A percentile compares a stretch with the other conserved stretches of the same genome.
Evolutionary conservation across 202 grass and related monocot species (phyloP).

Genomic region (Carex arenaria): DNA sequence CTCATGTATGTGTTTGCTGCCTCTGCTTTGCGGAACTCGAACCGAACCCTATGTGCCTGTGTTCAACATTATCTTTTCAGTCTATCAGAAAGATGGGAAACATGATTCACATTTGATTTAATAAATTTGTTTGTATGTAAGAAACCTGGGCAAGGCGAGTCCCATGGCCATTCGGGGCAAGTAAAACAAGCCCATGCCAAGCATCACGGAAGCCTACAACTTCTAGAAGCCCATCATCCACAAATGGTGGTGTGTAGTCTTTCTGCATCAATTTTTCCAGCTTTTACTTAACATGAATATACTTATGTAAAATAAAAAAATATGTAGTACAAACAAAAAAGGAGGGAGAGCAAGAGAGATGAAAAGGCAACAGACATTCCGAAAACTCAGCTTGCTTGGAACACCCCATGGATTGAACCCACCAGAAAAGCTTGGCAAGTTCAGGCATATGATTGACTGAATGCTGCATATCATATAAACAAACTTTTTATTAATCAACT

Average conservation of each 20-base stretch:
- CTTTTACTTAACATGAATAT: slow-evolving; percentile 6
- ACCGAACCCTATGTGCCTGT: slow-evolving; percentile 59
- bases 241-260: slow-evolving; percentile 56
- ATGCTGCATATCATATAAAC: slow-evolving; percentile 46
- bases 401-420: slow-evolving; percentile 95
- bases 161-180: slow-evolving; percentile 82
- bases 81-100: background rate
- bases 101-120: background rate
- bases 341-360: background rate
- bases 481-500: background rate
- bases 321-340: background rate
- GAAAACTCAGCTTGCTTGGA: slow-evolving; percentile 36
- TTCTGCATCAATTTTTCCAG: slow-evolving; percentile 33
- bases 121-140: background rate
- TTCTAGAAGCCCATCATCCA: slow-evolving; percentile 79
- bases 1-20: slow-evolving; percentile 74
- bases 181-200: slow-evolving; percentile 74
- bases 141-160: slow-evolving; percentile 76
- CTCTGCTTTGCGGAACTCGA: slow-evolving; percentile 65
- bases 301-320: background rate
- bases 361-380: slow-evolving; percentile 44
- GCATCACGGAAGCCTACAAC: slow-evolving; percentile 80
- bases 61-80: slow-evolving; percentile 12
- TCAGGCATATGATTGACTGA: slow-evolving; percentile 78
- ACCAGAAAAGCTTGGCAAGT: slow-evolving; percentile 95